Evolutionary conservation across 495 filamentous ascomycete genomes (phyloP).

Genomic region (Trichocladium antarcticum): DNA sequence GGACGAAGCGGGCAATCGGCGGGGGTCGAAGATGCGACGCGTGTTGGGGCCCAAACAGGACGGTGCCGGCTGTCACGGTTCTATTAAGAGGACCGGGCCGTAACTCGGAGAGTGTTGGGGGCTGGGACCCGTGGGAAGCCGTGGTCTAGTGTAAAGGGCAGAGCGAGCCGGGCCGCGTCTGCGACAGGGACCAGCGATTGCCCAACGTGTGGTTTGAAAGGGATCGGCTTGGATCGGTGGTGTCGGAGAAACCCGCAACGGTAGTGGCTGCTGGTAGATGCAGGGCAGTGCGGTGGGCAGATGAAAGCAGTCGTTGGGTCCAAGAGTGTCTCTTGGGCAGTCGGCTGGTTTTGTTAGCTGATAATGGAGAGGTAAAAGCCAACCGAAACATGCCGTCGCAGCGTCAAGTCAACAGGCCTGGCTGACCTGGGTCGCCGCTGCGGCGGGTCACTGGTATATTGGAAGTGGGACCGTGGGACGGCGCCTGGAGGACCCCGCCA

Average conservation of each 20-base stretch:
- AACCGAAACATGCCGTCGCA: slow-evolving; percentile 13
- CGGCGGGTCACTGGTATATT: slow-evolving; percentile 1
- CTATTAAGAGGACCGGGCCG: no score
- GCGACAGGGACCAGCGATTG: slow-evolving; percentile 11
- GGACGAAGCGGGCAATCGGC: slow-evolving; percentile 15
- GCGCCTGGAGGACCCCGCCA: no score
- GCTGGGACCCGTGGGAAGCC: slow-evolving; percentile 22
- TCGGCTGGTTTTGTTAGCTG: no score
- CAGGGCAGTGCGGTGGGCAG: background rate
- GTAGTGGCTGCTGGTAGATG: background rate
- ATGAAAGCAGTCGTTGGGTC: background rate
- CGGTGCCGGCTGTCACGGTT: slow-evolving; percentile 28
- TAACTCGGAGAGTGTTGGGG: slow-evolving; percentile 8
- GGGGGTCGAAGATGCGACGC: slow-evolving; percentile 20
- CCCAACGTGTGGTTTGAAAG: slow-evolving; percentile 6
- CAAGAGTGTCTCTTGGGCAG: no score
- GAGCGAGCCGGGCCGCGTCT: slow-evolving; percentile 22
- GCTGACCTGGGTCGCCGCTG: background rate
- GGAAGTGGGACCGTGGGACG: background rate
- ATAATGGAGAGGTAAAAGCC: slow-evolving; percentile 4
- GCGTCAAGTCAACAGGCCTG: background rate
- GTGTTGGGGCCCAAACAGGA: slow-evolving; percentile 35
- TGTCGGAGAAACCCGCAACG: background rate
- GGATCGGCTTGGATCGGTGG: background rate
- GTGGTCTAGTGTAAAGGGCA: slow-evolving; percentile 17